Percentiles rank a stretch among this genome's conserved stretches.
Conservation (phyloP, 1,284 basidiomycete genomes). For the Lentinus polychrous region DNA sequence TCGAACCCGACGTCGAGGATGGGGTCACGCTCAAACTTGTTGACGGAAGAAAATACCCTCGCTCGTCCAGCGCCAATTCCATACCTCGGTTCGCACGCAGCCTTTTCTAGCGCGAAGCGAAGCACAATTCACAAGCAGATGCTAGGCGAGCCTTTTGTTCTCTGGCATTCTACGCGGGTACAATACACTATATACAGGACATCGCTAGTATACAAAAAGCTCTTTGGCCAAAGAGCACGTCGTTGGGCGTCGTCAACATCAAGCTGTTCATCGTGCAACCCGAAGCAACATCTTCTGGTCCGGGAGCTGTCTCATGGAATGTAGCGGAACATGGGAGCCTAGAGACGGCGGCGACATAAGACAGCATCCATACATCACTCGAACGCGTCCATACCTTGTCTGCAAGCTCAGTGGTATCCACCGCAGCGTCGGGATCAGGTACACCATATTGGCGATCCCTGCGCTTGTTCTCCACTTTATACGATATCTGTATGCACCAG, state of each 20-base stretch:
- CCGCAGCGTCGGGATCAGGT: slow-evolving; percentile 38
- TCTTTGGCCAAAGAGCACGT: too few relatives aligned
- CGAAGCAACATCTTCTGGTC: too few relatives aligned
- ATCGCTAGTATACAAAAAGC: too few relatives aligned
- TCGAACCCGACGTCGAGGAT: not conserved
- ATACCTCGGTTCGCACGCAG: not conserved
- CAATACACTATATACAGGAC: too few relatives aligned
- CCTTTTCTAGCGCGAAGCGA: too few relatives aligned
- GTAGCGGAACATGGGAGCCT: slow-evolving; percentile 9
- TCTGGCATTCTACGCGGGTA: too few relatives aligned
- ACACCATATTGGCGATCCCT: slow-evolving; percentile 48
- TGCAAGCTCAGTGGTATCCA: slow-evolving; percentile 62
- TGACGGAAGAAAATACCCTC: not conserved
- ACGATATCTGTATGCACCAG: slow-evolving; percentile 43
- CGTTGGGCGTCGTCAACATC: too few relatives aligned
- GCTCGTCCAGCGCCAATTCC: not conserved
- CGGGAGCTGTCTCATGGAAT: slow-evolving; percentile 3
- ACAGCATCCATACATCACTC: not conserved
- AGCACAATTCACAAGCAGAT: too few relatives aligned
- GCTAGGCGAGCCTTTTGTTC: too few relatives aligned
- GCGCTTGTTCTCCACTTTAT: slow-evolving; percentile 52
- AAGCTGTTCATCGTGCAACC: too few relatives aligned
- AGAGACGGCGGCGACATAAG: not conserved
- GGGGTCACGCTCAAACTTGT: not conserved
- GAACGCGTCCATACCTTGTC: slow-evolving; percentile 41